Evolutionary conservation across 2,329 filamentous ascomycete genomes (phyloP), one percentile per base, ranked within the genome.

Genomic region (Atkinsonella hypoxylon): DNA sequence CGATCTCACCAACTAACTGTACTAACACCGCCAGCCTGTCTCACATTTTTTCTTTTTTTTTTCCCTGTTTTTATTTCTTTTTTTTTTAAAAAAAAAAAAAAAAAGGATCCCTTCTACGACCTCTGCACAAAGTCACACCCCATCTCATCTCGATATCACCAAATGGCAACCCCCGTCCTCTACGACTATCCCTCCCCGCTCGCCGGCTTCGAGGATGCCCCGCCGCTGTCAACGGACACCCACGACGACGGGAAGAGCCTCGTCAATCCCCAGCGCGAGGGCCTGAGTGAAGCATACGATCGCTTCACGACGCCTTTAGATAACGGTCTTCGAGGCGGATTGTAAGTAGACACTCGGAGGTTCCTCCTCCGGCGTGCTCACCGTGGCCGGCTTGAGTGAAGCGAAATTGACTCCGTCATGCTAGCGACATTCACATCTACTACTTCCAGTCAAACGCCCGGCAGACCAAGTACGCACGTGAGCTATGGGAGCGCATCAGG

Each of bases 381-480:
- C 9, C 9, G 15, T 9, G 5, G 20, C 9, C 12, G 32, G 3
- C 7, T 15, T 20, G n/a, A n/a, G 9, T 26, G 17, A 12, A 22
- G 15, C 8, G 11, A 38, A 26, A 38, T 39, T 15, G 45, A 34
- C 18, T n/a, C 17, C 3, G 17, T n/a, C 15, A 3, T 49, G 41
- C 13, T 36, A 82, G 78, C 57, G 89, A 95, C 62, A 68, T 94
- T 15, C 89, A 95, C 66, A 82, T 95, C 59, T 95, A 95, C 68
- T 87, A 89, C 66, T 79, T 82, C 55, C 79, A 82, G 61, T 74
- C 70, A 43, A 83, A 83, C 54, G 64, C 75, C 1, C 69, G 73
- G 6, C 85, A 94, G 61, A 64, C 67, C 0, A 71, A 77, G 36
- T 91, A 84, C 61, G 89, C 89, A 0, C 74, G 68, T 30, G 82